Base-by-base conservation (phyloP, 257 asterid genomes). In the Craterostigma plantagineum region DNA sequence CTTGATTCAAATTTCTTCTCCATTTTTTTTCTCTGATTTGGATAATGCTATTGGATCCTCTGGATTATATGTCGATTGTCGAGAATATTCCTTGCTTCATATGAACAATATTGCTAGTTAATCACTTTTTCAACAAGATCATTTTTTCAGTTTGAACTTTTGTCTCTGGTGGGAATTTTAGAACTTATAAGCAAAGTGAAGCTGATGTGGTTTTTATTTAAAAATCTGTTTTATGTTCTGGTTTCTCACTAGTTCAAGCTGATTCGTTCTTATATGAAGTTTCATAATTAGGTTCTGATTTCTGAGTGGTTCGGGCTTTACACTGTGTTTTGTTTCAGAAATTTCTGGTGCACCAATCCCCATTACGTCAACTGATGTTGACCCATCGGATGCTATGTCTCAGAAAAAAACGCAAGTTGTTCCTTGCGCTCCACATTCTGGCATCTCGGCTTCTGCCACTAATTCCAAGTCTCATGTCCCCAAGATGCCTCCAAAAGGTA, bases 401-500 rank as follows among this genome's bases (percentile, higher is more conserved):
- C 79, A 68, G 9, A 73, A 66, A 38, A n/a, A 53, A 54, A 54
- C 67, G 16, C 66, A 63, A 60, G 61, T 71, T 55, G 68, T 54
- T 59, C 4, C 72, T 52, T 45, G 69, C 46, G 59, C 67, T 49
- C 72, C 79, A 46, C 12, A 65, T 8, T 58, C 87, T 52, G 76
- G 59, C 47, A 66, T n/a, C n/a, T n/a, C n/a, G n/a, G n/a, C 55
- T 46, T 23, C 73, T 8, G 44, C 55, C 34, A 41, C 66, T 46
- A 58, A 46, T 56, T 43, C 81, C 11, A 87, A 76, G 44, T 23
- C 72, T 7, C 54, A 43, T 46, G 49, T 55, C 11, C 77, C 78
- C 1, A 52, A 52, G 13, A 65, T 73, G 38, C 82, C 91, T 49
- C 73, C 63, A 33, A 81, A 73, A 69, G 76, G 92, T 78, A 54